A percentile compares a stretch with the other conserved stretches of the same genome.
Conservation (phyloP, 2,329 filamentous ascomycete species). For the Graphiopsis chlorocephala region DNA sequence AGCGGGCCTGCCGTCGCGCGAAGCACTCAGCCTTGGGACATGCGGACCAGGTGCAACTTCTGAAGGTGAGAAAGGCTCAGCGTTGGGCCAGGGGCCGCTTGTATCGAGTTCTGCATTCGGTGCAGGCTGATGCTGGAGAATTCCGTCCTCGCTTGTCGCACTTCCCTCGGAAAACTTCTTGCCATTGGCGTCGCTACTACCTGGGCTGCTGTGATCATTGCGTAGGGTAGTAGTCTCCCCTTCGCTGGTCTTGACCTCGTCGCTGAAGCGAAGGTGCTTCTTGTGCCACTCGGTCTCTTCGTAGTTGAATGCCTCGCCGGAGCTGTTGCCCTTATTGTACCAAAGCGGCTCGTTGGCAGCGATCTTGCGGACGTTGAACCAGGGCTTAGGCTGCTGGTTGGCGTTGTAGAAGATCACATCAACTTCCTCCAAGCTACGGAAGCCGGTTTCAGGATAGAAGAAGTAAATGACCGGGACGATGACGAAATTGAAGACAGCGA, state of each 20-base stretch:
- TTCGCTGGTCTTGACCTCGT: constrained; percentile 28
- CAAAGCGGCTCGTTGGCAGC: constrained; percentile 53
- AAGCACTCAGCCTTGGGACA: constrained; percentile 6
- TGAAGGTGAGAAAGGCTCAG: not conserved
- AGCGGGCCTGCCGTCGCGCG: not conserved
- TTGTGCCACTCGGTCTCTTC: constrained; percentile 37
- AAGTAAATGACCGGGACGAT: constrained; percentile 55
- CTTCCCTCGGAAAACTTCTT: constrained; percentile 3
- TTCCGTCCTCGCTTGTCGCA: not conserved
- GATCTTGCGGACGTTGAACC: constrained; percentile 50
- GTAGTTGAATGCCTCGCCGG: constrained; percentile 53
- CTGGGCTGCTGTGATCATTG: constrained; percentile 2
- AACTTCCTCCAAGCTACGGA: constrained; percentile 61
- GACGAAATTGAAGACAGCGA: constrained; percentile 21
- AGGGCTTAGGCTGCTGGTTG: constrained; percentile 44
- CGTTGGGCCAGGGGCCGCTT: constrained; percentile 12
- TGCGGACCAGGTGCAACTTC: constrained; percentile 5
- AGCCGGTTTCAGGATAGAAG: constrained; percentile 61
- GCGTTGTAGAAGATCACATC: constrained; percentile 60
- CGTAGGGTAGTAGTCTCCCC: constrained; percentile 25
- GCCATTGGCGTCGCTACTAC: constrained; percentile 42
- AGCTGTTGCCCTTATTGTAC: constrained; percentile 56
- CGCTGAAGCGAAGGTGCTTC: constrained; percentile 28
- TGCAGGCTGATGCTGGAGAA: not conserved
- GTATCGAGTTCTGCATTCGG: constrained; percentile 2